phyloP scores from a whole-genome alignment of 2,329 filamentous ascomycete genomes.

The Hymenoscyphus fraxineus region DNA sequence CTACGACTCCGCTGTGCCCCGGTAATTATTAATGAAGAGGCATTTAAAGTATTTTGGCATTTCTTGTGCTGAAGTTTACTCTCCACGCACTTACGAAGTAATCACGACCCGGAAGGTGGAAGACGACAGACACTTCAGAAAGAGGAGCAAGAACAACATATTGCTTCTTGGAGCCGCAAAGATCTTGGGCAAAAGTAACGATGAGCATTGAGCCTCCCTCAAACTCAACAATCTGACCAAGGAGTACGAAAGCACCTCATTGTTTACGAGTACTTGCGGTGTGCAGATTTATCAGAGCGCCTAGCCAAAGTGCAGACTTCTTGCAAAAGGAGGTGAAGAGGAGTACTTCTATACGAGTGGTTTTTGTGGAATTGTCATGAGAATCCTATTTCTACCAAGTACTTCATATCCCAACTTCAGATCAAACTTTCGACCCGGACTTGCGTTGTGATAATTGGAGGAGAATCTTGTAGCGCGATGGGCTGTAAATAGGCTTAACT shows the following conservation, averaged over 20 bases:
- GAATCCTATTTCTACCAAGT: no score
- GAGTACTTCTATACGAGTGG: not conserved
- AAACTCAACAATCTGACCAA: no score
- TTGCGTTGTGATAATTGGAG: not conserved
- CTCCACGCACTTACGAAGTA: not conserved
- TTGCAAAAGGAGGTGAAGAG: not conserved
- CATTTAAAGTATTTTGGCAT: slow-evolving; percentile 1
- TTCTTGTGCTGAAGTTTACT: not conserved
- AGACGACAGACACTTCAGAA: no score
- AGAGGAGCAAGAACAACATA: no score
- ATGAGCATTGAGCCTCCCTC: no score
- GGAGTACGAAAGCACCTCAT: no score
- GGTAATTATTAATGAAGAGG: slow-evolving; percentile 11
- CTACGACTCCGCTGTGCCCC: slow-evolving; percentile 13
- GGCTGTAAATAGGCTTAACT: not conserved
- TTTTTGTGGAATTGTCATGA: not conserved
- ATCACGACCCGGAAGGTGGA: no score
- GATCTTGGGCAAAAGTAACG: no score
- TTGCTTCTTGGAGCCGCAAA: no score
- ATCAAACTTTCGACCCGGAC: not conserved
- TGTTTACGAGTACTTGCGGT: no score
- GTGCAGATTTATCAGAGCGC: no score
- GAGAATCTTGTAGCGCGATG: not conserved
- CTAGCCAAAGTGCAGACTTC: no score
- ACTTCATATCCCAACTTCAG: not conserved